phyloP scores from a whole-genome alignment of 306 rosid genomes.

The Sesbania bispinosa region DNA sequence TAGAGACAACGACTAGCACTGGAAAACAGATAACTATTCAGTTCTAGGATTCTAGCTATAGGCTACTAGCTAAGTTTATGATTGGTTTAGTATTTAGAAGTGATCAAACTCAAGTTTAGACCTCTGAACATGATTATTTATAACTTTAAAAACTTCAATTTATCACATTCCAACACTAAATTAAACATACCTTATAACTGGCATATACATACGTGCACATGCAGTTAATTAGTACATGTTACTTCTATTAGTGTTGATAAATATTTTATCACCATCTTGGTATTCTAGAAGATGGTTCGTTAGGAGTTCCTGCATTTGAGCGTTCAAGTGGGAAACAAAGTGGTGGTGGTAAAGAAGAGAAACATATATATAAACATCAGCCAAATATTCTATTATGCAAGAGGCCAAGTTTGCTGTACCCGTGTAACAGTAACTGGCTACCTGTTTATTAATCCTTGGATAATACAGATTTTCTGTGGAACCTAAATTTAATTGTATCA shows the following conservation, averaged over 20 bases:
- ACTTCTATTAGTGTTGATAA: neutral
- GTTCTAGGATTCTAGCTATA: neutral
- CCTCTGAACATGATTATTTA: too few species aligned
- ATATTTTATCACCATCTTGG: neutral
- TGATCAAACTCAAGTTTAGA: too few species aligned
- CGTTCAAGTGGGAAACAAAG: constrained; percentile 29
- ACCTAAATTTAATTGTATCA: neutral
- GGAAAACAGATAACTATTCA: constrained; percentile 11
- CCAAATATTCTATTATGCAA: neutral
- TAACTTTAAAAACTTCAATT: too few species aligned
- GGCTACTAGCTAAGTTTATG: too few species aligned
- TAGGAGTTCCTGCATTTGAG: constrained; percentile 38
- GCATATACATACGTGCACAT: constrained; percentile 24
- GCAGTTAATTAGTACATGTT: constrained; percentile 5
- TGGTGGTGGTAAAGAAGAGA: constrained; percentile 5
- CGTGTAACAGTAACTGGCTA: too few species aligned
- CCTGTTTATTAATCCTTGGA: neutral
- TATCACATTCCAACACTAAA: too few species aligned
- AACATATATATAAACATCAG: neutral
- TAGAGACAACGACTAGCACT: constrained; percentile 28
- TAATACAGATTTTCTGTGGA: neutral
- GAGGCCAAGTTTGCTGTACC: neutral
- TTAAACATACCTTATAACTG: too few species aligned
- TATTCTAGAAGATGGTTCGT: constrained; percentile 11
- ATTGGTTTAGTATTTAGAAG: too few species aligned